Base-by-base conservation (phyloP, 2,329 filamentous ascomycete genomes). In the Plenodomus biglobosus region DNA sequence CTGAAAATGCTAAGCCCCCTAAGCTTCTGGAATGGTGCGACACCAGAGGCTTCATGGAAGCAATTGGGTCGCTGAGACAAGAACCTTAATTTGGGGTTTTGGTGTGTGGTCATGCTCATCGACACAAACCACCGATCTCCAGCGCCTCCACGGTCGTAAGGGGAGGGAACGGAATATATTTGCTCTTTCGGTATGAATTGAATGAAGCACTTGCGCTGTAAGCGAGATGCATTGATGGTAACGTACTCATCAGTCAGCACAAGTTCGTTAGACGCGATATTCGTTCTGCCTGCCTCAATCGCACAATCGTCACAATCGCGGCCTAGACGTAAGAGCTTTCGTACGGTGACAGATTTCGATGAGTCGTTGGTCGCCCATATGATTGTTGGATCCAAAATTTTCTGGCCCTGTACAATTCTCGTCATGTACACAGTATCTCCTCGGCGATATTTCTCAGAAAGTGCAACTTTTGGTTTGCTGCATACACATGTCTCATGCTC, bases 1-100 rank as follows among this genome's bases (percentile, higher is more conserved):
- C 86, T 90, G 61, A 90, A 95, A 0, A 94, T 73, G 53, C 90
- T 87, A 3, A 92, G 71, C 0, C 85, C 86, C 24, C 37, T 49
- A 2, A 65, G 27, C 30, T 50, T 53, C 8, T 38, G 22, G 3
- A 32, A 16, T 2, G 22, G 40, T 36, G 80, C 80, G 0, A 82
- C 80, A 53, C 85, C 73, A 36, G 82, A 81, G 0, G 84, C 84
- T 67, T 87, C 80, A 0, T 72, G 75, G 8, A 70, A 47, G 0
- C 5, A 18, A 1, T 13, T 35, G 2, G 59, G 58, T 1, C 56
- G 37, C 1, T 20, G 17, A 2, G 40, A 30, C 3, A 68, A 20
- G 15, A 43, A 56, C n/a, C 47, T 11, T 1, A 66, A 43, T 0
- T 24, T 17, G 8, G 38, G 17, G 0, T 18, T 11, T 8, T 30